Conservation (phyloP, 2,329 filamentous ascomycete species). For the Teratosphaeria destructans region DNA sequence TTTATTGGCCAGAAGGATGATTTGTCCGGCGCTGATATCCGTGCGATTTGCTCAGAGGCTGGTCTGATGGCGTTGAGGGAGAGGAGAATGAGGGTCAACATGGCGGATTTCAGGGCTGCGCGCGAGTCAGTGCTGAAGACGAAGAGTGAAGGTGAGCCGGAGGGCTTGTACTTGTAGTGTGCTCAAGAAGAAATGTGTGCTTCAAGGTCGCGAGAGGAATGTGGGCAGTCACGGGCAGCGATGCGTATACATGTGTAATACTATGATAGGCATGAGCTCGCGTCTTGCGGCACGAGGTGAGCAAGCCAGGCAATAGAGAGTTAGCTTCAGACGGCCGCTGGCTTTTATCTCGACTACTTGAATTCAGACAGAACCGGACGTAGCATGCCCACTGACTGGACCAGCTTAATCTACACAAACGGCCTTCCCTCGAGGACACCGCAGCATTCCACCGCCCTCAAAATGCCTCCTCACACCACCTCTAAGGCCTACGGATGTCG, state of each 20-base stretch:
- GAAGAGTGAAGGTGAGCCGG: constrained; percentile 96
- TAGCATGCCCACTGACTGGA: too few species aligned
- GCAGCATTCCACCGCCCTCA: too few species aligned
- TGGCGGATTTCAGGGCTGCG: constrained; percentile 92
- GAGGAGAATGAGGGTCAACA: constrained; percentile 94
- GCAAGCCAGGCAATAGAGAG: not conserved
- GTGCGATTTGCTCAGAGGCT: constrained; percentile 96
- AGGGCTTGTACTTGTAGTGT: constrained; percentile 89
- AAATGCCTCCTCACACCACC: too few species aligned
- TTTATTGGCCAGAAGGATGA: constrained; percentile 99
- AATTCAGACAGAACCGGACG: too few species aligned
- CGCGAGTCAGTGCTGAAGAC: constrained; percentile 93
- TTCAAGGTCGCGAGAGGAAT: not conserved
- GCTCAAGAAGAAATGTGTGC: not conserved
- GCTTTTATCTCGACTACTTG: not conserved
- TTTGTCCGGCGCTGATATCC: constrained; percentile 92
- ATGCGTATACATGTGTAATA: not conserved
- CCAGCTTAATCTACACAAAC: too few species aligned
- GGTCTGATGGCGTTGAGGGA: constrained; percentile 89
- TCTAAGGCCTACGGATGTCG: too few species aligned
- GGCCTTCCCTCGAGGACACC: too few species aligned
- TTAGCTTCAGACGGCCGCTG: not conserved
- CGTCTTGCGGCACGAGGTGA: not conserved
- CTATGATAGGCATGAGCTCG: not conserved
- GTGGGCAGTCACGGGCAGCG: not conserved